These are phyloP conservation scores for Puccinia horiana DNA, from an alignment of 1,284 basidiomycete genomes.

Conservation along the genomic window DNA sequence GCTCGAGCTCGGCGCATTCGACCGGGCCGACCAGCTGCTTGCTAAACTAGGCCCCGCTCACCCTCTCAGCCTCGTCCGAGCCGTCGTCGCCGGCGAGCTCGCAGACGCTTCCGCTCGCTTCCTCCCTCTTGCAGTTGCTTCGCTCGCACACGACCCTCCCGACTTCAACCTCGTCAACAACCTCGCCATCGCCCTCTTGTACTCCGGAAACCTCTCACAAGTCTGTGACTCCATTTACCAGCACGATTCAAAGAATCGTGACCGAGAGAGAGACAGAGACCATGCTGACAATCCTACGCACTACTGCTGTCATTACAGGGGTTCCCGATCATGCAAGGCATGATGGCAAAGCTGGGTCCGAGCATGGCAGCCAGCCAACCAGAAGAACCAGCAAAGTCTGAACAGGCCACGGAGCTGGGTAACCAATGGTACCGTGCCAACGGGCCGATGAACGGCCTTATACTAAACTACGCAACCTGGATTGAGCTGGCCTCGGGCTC, in stretches of 20 bases:
- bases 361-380: background rate
- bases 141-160: background rate
- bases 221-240: background rate
- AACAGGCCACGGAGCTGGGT: background rate
- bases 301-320: background rate
- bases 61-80: constrained; percentile 11
- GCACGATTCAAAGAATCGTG: background rate
- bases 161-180: constrained; percentile 10
- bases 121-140: background rate
- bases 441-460: background rate
- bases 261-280: background rate
- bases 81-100: background rate
- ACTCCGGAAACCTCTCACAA: constrained; percentile 21
- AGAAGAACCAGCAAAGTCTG: no score
- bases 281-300: background rate
- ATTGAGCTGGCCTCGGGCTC: constrained; percentile 8
- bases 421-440: background rate
- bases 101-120: background rate
- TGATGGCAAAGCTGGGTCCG: constrained; percentile 6
- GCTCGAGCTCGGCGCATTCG: constrained; percentile 4
- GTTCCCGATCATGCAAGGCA: background rate
- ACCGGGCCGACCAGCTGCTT: background rate
- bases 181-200: constrained; percentile 3
- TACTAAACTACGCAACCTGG: constrained; percentile 4
- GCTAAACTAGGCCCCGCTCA: background rate